Percentiles rank a stretch among this genome's conserved stretches.
Evolutionary conservation across 2,329 filamentous ascomycete genomes (phyloP).

Genomic region (Akanthomyces lecanii): DNA sequence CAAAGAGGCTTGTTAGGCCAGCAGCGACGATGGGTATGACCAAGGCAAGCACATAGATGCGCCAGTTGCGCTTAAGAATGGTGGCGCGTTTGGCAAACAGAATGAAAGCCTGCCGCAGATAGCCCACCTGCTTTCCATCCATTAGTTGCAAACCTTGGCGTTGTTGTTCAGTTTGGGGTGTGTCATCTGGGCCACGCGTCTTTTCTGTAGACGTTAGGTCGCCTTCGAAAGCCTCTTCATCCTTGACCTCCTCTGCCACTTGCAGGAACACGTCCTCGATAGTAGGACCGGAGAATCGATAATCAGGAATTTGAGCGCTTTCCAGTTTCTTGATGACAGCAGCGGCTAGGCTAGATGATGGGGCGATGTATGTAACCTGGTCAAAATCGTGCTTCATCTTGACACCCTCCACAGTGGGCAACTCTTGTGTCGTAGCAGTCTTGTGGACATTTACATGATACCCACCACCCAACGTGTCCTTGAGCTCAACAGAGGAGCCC

Average conservation of each 20-base stretch:
- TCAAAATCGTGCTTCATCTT: conserved; percentile 61
- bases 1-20: conserved; percentile 72
- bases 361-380: conserved; percentile 67
- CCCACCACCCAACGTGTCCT: conserved; percentile 74
- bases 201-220: conserved; percentile 25
- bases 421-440: conserved; percentile 43
- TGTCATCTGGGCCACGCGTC: conserved; percentile 17
- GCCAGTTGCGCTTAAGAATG: conserved; percentile 72
- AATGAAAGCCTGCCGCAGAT: conserved; percentile 65
- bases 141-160: conserved; percentile 50
- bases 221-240: conserved; percentile 38
- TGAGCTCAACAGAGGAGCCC: conserved; percentile 81
- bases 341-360: conserved; percentile 66
- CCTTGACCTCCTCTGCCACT: conserved; percentile 72
- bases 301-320: conserved; percentile 62
- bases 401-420: conserved; percentile 52
- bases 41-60: conserved; percentile 71
- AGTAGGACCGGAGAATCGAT: conserved; percentile 81
- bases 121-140: conserved; percentile 66
- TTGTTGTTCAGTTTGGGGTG: conserved; percentile 24
- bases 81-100: conserved; percentile 74
- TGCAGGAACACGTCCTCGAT: conserved; percentile 91
- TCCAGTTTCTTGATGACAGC: conserved; percentile 68
- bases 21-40: conserved; percentile 75
- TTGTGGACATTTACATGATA: conserved; percentile 76